Evolutionary conservation across 371 early-diverging fungal genomes (phyloP).

Genomic region (Chytridiales sp.): DNA sequence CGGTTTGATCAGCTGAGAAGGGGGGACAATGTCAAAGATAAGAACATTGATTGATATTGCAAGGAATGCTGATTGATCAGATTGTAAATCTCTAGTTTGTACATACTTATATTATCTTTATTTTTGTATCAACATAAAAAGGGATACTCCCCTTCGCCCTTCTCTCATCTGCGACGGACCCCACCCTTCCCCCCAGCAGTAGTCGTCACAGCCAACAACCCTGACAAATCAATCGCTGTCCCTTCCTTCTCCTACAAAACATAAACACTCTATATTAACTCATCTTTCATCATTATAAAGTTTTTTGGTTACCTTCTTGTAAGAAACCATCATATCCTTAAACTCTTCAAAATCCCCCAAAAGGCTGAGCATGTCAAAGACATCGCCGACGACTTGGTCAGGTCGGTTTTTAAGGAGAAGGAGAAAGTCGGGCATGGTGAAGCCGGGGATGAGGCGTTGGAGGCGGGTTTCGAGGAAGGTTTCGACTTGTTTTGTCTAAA

Average conservation of each 20-base stretch:
- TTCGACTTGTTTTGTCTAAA: too few relatives aligned
- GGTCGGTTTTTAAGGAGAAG: neutral
- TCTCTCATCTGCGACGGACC: too few relatives aligned
- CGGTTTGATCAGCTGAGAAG: too few relatives aligned
- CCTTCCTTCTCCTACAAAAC: slow-evolving; percentile 24
- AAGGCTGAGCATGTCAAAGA: slow-evolving; percentile 47
- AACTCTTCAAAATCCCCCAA: slow-evolving; percentile 49
- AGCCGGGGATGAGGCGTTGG: slow-evolving; percentile 30
- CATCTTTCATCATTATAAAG: neutral
- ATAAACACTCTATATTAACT: neutral
- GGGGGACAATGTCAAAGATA: too few relatives aligned
- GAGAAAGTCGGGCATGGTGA: slow-evolving; percentile 45
- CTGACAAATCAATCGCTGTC: slow-evolving; percentile 28
- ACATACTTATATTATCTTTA: too few relatives aligned
- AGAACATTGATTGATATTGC: too few relatives aligned
- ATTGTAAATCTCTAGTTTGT: too few relatives aligned
- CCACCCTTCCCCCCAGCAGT: too few relatives aligned
- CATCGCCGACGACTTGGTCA: slow-evolving; percentile 44
- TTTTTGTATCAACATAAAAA: too few relatives aligned
- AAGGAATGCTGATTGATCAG: too few relatives aligned
- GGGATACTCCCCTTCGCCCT: too few relatives aligned
- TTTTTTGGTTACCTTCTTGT: slow-evolving; percentile 31
- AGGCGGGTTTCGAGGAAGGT: slow-evolving; percentile 34
- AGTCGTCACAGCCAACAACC: slow-evolving; percentile 26
- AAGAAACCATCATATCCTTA: slow-evolving; percentile 49